Conservation (phyloP, 2,329 filamentous ascomycete species). For the Ophiobolus disseminans region DNA sequence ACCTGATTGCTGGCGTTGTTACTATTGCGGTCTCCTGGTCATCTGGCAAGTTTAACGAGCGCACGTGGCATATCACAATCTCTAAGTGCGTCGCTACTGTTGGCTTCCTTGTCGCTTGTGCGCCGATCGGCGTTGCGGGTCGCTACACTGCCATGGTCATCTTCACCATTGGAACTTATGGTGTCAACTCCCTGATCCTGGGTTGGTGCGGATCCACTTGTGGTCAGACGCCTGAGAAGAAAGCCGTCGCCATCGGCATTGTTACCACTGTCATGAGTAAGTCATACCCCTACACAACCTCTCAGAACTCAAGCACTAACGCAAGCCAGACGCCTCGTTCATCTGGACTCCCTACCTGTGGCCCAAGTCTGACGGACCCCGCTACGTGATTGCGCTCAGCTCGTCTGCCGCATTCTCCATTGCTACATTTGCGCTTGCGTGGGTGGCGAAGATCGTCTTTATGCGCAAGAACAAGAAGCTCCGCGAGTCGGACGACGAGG, state of each 20-base stretch:
- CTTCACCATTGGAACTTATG: constrained; percentile 47
- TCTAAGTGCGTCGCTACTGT: constrained; percentile 50
- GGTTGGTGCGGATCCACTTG: constrained; percentile 55
- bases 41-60: constrained; percentile 49
- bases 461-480: constrained; percentile 43
- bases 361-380: constrained; percentile 40
- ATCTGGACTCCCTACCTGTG: constrained; percentile 45
- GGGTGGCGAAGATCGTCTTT: constrained; percentile 41
- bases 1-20: constrained; percentile 34
- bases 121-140: constrained; percentile 46
- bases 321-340: too few relatives aligned
- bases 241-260: constrained; percentile 54
- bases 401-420: constrained; percentile 43
- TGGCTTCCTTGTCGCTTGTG: constrained; percentile 48
- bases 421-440: constrained; percentile 38
- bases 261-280: constrained; percentile 55
- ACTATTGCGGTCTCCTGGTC: constrained; percentile 45
- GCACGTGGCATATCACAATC: constrained; percentile 51
- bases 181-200: constrained; percentile 53
- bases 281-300: too few relatives aligned
- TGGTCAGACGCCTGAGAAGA: constrained; percentile 56
- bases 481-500: constrained; percentile 31
- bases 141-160: constrained; percentile 41
- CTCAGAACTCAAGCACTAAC: too few relatives aligned
- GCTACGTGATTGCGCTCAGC: constrained; percentile 40